Conservation (phyloP, 768 basidiomycete genomes). For the Auricularia auricula-judae region DNA sequence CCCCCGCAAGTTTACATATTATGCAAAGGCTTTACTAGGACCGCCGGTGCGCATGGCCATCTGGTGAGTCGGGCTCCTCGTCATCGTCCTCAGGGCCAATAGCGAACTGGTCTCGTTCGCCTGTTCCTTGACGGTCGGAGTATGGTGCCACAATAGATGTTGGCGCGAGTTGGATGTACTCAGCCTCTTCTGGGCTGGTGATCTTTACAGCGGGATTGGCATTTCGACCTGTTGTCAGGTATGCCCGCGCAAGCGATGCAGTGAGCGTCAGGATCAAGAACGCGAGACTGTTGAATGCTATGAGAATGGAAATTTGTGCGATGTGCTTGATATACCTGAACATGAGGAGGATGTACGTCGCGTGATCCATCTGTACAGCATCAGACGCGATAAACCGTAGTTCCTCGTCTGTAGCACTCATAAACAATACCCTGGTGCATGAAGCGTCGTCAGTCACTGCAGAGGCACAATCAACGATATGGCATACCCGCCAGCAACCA, state of each 20-base stretch:
- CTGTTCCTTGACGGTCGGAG: background rate
- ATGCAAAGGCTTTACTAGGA: too few relatives aligned
- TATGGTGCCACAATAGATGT: background rate
- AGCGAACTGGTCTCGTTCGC: background rate
- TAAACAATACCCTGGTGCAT: slow-evolving; percentile 60
- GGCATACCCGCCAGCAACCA: slow-evolving; percentile 57
- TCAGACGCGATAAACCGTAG: slow-evolving; percentile 44
- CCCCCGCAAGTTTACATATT: too few relatives aligned
- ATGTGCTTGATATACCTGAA: slow-evolving; percentile 42
- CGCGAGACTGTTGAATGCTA: slow-evolving; percentile 37
- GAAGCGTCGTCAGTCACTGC: background rate
- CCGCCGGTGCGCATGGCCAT: too few relatives aligned
- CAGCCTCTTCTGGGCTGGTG: background rate
- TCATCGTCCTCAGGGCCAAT: background rate
- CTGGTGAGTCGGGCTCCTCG: background rate
- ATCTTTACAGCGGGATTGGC: slow-evolving; percentile 14
- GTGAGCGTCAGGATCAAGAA: slow-evolving; percentile 72
- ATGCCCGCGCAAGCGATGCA: slow-evolving; percentile 59
- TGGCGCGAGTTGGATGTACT: slow-evolving; percentile 1
- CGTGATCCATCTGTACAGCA: slow-evolving; percentile 74
- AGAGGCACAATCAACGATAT: background rate
- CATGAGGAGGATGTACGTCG: slow-evolving; percentile 80
- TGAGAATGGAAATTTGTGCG: background rate
- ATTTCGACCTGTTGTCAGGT: slow-evolving; percentile 50
- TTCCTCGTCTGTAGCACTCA: slow-evolving; percentile 92